Base-by-base conservation (phyloP, 202 grass and related monocot genomes). In the Setaria italica region DNA sequence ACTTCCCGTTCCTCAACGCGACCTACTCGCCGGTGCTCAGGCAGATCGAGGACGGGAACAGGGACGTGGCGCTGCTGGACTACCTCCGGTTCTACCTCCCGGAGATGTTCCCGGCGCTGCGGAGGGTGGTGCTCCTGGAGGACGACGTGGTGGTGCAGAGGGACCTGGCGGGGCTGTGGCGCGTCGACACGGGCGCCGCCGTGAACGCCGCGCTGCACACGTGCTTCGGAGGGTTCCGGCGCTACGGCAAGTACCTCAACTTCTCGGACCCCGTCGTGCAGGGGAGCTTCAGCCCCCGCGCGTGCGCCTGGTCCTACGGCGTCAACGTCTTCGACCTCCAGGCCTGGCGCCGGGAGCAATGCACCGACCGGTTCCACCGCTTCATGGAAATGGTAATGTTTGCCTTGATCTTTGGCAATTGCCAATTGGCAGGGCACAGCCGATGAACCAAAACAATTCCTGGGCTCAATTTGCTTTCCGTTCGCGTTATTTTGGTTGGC, bases 121-220 rank as follows among this genome's bases (percentile, higher is more conserved):
- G 65, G 80, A 76, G 87, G 78, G 80, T 98, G 57, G 87, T 98
- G 78, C 87, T 95, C 48, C 76, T 95, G 54, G 95, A 98, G 84
- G 95, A 98, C 83, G 95, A 98, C 48, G 91, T 95, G 57, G 95
- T 98, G 65, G 95, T 93, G 75, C 95, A 98, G 85, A 87, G 89
- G 81, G 95, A 98, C 70, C 84, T 98, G 13, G 87, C 77, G 1
- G 88, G 84, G 39, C 87, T 98, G 62, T 98, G 89, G 89, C 81
- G 50, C 59, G 13, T 93, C 72, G 92, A 95, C 87, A 78, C 95
- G 74, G 89, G 89, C 19, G 91, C 85, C 49, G 89, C 62, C 81
- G 95, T 90, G 7, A 98, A 95, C 66, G 92, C 87, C 32, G 95
- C 92, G 48, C 77, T 98, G 30, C 72, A 98, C 77, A 98, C 89